Evolutionary conservation across 23 red algal species (phyloP), one percentile per base, ranked within the genome.

Genomic region (Gracilariopsis chorda): DNA sequence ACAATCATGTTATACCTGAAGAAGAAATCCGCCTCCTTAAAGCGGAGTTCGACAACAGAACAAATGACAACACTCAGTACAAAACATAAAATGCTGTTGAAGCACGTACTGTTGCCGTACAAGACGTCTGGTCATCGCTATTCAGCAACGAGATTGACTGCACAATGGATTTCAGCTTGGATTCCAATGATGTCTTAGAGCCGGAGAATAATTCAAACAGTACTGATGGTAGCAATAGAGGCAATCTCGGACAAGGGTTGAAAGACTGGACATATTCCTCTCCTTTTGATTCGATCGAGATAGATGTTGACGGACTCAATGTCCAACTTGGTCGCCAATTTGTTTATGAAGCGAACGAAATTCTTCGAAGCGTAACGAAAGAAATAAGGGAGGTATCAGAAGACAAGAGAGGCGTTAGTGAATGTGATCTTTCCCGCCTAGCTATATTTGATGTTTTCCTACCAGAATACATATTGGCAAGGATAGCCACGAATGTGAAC

Each of bases 381-480:
- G n/a, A n/a, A n/a, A n/a, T n/a, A n/a, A n/a, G n/a, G 13, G 59
- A 64, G 24, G 3, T 64, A 33, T 2, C 20, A 32, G 14, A 64
- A 3, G 16, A 33, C 25, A 6, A 64, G 14, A 25, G 1, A 0
- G 25, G 52, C 12, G 51, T 39, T 19, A 28, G 6, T 19, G 53
- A 11, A 14, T 2, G 3, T 19, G 24, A 45, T 83, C 19, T 46
- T 13, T 63, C 47, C 20, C 51, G 27, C 13, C 25, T 83, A 30
- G 52, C 51, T 23, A 32, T 61, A 20, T 83, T 83, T 45, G 35
- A 62, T 39, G 53, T 83, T 0, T 83, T 83, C 47, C 78, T 83
- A 17, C 55, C 78, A n/a, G 78, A 68, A 0, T 44, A 60, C 1
- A 16, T 83, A 20, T 44, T 83, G 34, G 16, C 13, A 11, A 83